Evolutionary conservation across 352 stramenopile species (phyloP).

Genomic region (Pythium graminicola): DNA sequence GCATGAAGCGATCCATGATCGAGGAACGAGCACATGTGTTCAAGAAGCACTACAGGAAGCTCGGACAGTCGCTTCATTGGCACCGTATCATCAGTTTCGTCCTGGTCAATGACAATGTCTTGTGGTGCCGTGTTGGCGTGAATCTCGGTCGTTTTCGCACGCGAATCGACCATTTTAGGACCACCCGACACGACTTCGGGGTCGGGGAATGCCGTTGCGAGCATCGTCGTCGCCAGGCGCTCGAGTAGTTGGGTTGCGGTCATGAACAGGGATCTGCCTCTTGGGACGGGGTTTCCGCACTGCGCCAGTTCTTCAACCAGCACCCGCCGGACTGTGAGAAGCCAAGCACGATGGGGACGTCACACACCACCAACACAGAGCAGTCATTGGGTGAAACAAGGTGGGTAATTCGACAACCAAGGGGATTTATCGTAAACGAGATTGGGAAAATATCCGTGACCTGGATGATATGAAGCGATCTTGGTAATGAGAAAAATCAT

Average conservation of each 20-base stretch:
- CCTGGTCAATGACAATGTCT: neutral
- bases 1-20: conserved; percentile 51
- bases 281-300: conserved; percentile 13
- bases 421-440: too few species aligned
- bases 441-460: too few species aligned
- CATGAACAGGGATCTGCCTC: conserved; percentile 6
- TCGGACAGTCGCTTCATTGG: conserved; percentile 12
- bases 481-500: too few species aligned
- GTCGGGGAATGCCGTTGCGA: conserved; percentile 9
- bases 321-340: too few species aligned
- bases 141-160: conserved; percentile 6
- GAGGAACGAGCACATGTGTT: conserved; percentile 47
- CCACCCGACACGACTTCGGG: neutral
- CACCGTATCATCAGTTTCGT: neutral
- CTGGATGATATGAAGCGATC: too few species aligned
- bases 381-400: neutral
- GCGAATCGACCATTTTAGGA: conserved; percentile 1
- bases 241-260: conserved; percentile 22
- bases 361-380: neutral
- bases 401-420: too few species aligned
- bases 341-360: neutral
- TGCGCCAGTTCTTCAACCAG: conserved; percentile 22
- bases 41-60: conserved; percentile 39
- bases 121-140: neutral
- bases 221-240: conserved; percentile 19